These are phyloP conservation scores for Calonectria pseudoreteaudii DNA, from an alignment of 2,329 filamentous ascomycete genomes.

Conservation along the genomic window DNA sequence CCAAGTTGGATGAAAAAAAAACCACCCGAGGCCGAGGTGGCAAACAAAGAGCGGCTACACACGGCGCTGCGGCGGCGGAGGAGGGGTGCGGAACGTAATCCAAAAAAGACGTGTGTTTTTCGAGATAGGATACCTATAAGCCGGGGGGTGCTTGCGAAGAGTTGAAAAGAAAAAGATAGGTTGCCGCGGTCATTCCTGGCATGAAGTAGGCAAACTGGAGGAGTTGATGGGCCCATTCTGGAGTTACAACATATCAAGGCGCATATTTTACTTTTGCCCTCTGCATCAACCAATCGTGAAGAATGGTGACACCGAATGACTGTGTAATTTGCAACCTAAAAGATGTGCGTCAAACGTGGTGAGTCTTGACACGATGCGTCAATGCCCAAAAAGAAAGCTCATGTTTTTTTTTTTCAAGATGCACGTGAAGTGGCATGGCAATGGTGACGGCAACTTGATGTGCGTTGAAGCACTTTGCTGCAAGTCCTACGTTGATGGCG, in stretches of 20 bases:
- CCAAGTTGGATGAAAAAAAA: not conserved
- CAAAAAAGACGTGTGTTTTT: constrained; percentile 9
- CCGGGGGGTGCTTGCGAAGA: constrained; percentile 12
- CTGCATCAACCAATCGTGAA: not conserved
- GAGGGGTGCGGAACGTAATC: constrained; percentile 31
- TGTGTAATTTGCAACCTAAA: not conserved
- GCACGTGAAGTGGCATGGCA: not conserved
- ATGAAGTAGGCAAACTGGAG: not conserved
- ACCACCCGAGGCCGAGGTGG: not conserved
- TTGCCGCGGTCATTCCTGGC: not conserved
- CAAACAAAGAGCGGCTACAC: constrained; percentile 38
- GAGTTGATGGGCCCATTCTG: constrained; percentile 13
- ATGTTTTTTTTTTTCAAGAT: not conserved
- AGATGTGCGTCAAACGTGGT: not conserved
- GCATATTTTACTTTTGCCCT: not conserved
- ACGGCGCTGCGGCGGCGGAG: constrained; percentile 30
- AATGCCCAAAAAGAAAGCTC: not conserved
- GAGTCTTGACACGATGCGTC: not conserved
- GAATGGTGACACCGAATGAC: not conserved
- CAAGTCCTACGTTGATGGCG: not conserved
- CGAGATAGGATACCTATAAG: constrained; percentile 25
- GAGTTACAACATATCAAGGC: constrained; percentile 10
- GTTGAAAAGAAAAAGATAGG: not conserved
- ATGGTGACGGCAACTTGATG: not conserved
- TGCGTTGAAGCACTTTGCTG: not conserved